A percentile compares a stretch with the other conserved stretches of the same genome.
Conservation (phyloP, 2,329 filamentous ascomycete genomes). For the Annulohypoxylon truncatum region DNA sequence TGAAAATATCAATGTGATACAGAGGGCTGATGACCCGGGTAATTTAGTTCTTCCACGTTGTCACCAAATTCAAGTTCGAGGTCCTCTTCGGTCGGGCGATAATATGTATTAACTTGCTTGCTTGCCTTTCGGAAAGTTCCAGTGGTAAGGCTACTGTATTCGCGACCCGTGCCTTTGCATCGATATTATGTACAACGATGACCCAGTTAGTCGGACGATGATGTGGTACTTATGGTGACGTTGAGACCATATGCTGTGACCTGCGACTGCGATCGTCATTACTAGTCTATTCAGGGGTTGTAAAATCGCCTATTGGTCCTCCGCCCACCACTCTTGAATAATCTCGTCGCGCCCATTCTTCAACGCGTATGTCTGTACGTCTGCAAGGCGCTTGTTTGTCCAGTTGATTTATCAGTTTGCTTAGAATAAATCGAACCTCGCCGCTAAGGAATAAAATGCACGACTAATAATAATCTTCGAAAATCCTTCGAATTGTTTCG, state of each 20-base stretch:
- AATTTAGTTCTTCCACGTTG: constrained; percentile 22
- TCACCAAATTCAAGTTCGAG: neutral
- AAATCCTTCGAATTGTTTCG: constrained; percentile 6
- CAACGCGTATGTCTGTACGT: neutral
- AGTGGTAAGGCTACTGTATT: neutral
- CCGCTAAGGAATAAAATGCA: neutral
- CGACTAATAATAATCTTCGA: constrained; percentile 8
- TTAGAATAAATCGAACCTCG: constrained; percentile 11
- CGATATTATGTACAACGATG: constrained; percentile 3
- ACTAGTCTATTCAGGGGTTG: constrained; percentile 13
- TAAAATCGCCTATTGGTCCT: constrained; percentile 28
- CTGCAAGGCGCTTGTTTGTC: constrained; percentile 23
- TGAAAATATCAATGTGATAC: constrained; percentile 16
- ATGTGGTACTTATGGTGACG: neutral
- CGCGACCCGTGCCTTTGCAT: neutral
- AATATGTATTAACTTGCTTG: neutral
- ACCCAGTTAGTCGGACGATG: constrained; percentile 11
- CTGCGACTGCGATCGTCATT: constrained; percentile 15
- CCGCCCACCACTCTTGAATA: constrained; percentile 5
- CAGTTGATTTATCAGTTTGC: constrained; percentile 14
- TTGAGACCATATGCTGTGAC: neutral
- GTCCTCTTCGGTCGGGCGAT: neutral
- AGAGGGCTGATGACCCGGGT: constrained; percentile 28
- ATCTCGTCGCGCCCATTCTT: constrained; percentile 13
- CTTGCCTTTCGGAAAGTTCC: neutral